Conservation (phyloP, 2,329 filamentous ascomycete genomes). For the Ascochyta viciae-villosae region DNA sequence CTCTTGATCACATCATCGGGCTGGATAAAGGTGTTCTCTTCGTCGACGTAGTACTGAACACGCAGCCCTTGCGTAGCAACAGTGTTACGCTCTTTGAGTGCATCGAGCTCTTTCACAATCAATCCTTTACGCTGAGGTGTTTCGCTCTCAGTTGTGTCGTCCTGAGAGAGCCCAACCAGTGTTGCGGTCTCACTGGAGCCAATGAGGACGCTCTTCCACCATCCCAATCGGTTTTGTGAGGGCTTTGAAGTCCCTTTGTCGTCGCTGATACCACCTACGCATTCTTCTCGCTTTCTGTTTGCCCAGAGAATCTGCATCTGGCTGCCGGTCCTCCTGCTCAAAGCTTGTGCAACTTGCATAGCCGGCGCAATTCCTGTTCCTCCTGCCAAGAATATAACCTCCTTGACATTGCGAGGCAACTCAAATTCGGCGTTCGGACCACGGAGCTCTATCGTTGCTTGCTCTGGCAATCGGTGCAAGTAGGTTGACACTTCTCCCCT, state of each 20-base stretch:
- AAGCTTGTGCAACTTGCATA: constrained; percentile 75
- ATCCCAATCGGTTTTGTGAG: constrained; percentile 24
- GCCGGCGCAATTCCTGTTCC: constrained; percentile 93
- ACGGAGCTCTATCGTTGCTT: constrained; percentile 74
- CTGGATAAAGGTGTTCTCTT: constrained; percentile 72
- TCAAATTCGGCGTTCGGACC: constrained; percentile 78
- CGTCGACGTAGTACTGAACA: constrained; percentile 82
- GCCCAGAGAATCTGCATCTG: constrained; percentile 83
- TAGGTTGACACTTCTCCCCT: constrained; percentile 88
- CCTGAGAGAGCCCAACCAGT: constrained; percentile 11
- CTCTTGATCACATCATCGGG: constrained; percentile 46
- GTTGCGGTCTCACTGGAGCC: constrained; percentile 17
- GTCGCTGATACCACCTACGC: constrained; percentile 64
- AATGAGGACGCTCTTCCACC: constrained; percentile 40
- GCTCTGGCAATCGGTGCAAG: constrained; percentile 68
- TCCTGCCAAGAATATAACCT: constrained; percentile 84
- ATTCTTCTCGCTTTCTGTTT: constrained; percentile 71
- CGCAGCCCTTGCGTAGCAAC: constrained; percentile 37
- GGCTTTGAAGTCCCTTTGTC: constrained; percentile 24
- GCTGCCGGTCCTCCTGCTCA: constrained; percentile 57
- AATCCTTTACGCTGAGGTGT: constrained; percentile 46
- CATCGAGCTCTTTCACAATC: constrained; percentile 69
- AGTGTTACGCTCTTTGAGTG: constrained; percentile 58
- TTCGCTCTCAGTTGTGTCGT: constrained; percentile 2
- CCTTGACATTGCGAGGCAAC: constrained; percentile 59